Base-by-base conservation (phyloP, 345 rosid genomes). In the Eutrema yunnanense region DNA sequence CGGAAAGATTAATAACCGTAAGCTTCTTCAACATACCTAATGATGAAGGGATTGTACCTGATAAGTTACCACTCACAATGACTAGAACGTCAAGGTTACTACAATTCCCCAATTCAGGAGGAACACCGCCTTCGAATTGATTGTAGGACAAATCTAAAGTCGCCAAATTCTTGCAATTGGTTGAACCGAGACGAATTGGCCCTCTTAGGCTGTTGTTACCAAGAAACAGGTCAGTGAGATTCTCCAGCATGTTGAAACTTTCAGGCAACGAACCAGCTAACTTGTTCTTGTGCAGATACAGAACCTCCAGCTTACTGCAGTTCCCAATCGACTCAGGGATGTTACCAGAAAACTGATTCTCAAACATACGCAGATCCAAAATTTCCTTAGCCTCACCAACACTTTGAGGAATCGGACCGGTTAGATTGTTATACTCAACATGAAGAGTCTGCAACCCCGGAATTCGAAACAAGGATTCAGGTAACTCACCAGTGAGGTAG, bases 311-410 rank as follows among this genome's bases (percentile, higher is more conserved):
- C 12, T 62, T 73, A 32, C 80, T 81, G 47, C 96, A 88, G 19
- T 85, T 79, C 52, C 93, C 93, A 50, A 88, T 74, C 6, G 93
- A 81, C 53, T 82, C 87, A 0, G 96, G 93, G 65, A 92, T 78
- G 44, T 74, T 56, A 47, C 96, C 96, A n/a, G 90, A 82, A 0
- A 92, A 69, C 29, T 55, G 62, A 71, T 92, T 92, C 37, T 69
- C 34, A 73, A 33, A 42, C 37, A 92, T 19, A 75, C 79, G 60
- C 2, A 92, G 74, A 16, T 41, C 69, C 48, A 16, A 2, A 44
- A 83, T 29, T 62, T 85, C 74, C 40, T 62, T 79, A 85, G 83
- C 67, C 41, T 82, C 62, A 2, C 96, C 86, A 9, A 90, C 74
- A 76, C 81, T 87, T 12, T 49, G 36, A 13, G 93, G 93, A 52